Conservation (phyloP, 2,329 filamentous ascomycete species). For the Fusarium oxysporum region DNA sequence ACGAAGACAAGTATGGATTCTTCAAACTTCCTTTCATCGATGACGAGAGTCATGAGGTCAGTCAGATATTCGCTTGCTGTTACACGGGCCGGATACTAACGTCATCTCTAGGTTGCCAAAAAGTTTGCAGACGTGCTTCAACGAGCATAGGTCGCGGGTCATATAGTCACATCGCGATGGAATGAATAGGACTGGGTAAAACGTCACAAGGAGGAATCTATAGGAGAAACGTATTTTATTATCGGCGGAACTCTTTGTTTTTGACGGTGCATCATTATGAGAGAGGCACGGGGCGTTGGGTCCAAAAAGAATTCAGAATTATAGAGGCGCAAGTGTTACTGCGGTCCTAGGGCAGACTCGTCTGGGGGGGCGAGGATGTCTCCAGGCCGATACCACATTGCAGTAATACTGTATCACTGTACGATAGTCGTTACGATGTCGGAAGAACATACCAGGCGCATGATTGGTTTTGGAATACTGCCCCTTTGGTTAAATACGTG, state of each 20-base stretch:
- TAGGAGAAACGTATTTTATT: conserved; percentile 28
- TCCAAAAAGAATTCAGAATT: conserved; percentile 45
- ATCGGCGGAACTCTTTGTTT: conserved; percentile 41
- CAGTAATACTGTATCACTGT: conserved; percentile 55
- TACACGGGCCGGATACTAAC: conserved; percentile 15
- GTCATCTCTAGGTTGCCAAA: conserved; percentile 49
- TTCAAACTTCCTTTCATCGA: conserved; percentile 95
- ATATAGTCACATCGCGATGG: conserved; percentile 1
- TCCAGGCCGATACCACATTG: conserved; percentile 32
- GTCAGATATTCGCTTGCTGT: conserved; percentile 15
- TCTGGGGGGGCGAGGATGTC: conserved; percentile 43
- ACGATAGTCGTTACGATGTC: conserved; percentile 50
- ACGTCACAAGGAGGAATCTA: conserved; percentile 30
- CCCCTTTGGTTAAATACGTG: not conserved
- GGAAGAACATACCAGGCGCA: conserved; percentile 43
- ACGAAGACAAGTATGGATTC: conserved; percentile 87
- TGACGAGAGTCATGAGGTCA: conserved; percentile 86
- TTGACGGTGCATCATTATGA: conserved; percentile 38
- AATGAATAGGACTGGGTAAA: conserved; percentile 18
- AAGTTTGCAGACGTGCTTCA: conserved; percentile 52
- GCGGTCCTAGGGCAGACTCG: conserved; percentile 33
- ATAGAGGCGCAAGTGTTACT: conserved; percentile 44
- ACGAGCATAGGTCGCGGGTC: conserved; percentile 42
- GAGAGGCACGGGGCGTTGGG: conserved; percentile 40
- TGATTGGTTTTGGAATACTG: conserved; percentile 37